phyloP scores from a whole-genome alignment of 768 basidiomycete species.

The Russula sp. region DNA sequence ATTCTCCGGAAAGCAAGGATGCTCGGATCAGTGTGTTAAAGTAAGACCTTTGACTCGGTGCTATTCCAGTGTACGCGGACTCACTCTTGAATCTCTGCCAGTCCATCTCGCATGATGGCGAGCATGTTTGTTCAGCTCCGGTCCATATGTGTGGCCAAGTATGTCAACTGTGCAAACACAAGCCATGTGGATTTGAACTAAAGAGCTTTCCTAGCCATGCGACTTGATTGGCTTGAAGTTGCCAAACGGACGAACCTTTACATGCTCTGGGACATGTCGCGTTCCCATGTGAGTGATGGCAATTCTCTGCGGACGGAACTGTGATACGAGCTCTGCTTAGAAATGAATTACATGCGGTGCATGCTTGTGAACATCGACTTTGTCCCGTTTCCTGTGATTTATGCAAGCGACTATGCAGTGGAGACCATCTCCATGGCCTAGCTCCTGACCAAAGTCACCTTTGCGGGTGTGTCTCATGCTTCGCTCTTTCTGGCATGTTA shows the following conservation, averaged over 20 bases:
- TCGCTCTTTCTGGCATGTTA: not conserved
- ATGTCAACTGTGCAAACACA: not conserved
- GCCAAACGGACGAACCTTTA: constrained; percentile 12
- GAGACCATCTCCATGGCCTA: constrained; percentile 46
- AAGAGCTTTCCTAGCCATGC: constrained; percentile 10
- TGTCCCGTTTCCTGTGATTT: constrained; percentile 50
- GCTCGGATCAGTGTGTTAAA: constrained; percentile 45
- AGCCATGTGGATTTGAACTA: not conserved
- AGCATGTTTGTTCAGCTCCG: constrained; percentile 47
- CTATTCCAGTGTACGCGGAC: not conserved
- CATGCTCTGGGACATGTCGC: constrained; percentile 15
- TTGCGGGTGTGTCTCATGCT: constrained; percentile 42
- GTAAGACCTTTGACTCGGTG: constrained; percentile 24
- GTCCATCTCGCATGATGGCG: constrained; percentile 44
- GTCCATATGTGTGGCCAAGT: constrained; percentile 53
- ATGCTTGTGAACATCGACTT: constrained; percentile 44
- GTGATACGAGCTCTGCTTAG: constrained; percentile 28
- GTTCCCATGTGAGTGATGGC: constrained; percentile 10
- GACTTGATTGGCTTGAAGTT: constrained; percentile 8
- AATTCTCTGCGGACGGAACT: too few species aligned
- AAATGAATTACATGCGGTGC: constrained; percentile 37
- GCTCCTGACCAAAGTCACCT: constrained; percentile 38
- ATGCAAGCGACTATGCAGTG: constrained; percentile 46
- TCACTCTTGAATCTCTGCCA: constrained; percentile 22
- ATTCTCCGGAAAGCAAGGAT: constrained; percentile 42